These are phyloP conservation scores for Cyberlindnera maritima DNA, from an alignment of 805 yeast species.

Conservation along the genomic window DNA sequence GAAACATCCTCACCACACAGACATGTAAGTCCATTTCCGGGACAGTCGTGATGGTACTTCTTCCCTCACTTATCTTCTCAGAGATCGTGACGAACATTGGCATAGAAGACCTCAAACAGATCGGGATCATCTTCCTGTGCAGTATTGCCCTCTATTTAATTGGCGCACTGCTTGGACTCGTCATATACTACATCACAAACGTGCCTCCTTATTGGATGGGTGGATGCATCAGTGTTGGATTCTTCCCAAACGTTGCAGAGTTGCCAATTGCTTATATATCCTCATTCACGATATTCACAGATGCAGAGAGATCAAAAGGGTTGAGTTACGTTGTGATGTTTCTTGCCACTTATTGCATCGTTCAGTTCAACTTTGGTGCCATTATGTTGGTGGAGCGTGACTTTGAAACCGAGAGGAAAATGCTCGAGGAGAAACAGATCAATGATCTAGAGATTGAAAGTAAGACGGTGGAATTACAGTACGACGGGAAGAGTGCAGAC, in stretches of 20 bases:
- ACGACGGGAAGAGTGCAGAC: not conserved
- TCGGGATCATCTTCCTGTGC: constrained; percentile 59
- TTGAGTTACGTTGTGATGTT: constrained; percentile 81
- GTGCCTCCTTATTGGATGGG: constrained; percentile 67
- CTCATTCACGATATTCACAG: constrained; percentile 36
- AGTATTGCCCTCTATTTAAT: constrained; percentile 49
- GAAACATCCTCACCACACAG: constrained; percentile 57
- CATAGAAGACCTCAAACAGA: constrained; percentile 61
- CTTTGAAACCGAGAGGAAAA: constrained; percentile 28
- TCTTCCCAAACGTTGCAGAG: constrained; percentile 74
- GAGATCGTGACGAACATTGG: constrained; percentile 60
- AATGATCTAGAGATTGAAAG: not conserved
- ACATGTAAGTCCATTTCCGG: constrained; percentile 64
- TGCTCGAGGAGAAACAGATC: not conserved
- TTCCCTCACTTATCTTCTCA: constrained; percentile 66
- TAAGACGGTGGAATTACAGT: not conserved
- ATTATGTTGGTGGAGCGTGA: constrained; percentile 69
- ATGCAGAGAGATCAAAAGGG: constrained; percentile 65
- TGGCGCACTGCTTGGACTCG: constrained; percentile 45
- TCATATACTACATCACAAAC: constrained; percentile 11
- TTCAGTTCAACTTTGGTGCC: constrained; percentile 74
- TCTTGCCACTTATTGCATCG: constrained; percentile 57
- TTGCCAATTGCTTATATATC: constrained; percentile 76
- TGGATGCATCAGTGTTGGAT: constrained; percentile 65
- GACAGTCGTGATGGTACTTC: constrained; percentile 55